These are phyloP conservation scores for rapeseed (Brassica napus) DNA, from an alignment of 345 rosid genomes.

Conservation along the genomic window Da-Ae NC_063444.1:4827501-4828000, in stretches of 20 bases:
- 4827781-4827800: neutral
- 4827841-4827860: neutral
- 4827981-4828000: too few species aligned
- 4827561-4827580: neutral
- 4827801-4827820: neutral
- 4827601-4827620: conserved; percentile 12
- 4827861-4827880: neutral
- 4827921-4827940: too few species aligned
- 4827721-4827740: neutral
- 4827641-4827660: neutral
- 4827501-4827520: neutral
- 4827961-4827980: too few species aligned
- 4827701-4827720: neutral
- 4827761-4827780: neutral
- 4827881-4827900: too few species aligned
- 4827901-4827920: too few species aligned
- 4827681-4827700: neutral
- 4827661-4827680: neutral
- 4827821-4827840: neutral
- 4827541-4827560: neutral
- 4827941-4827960: too few species aligned
- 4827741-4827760: neutral
- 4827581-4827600: neutral
- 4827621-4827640: neutral
- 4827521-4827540: neutral